These are phyloP conservation scores for Collybiopsis confluens DNA, from an alignment of 768 basidiomycete species.

Conservation along the genomic window DNA sequence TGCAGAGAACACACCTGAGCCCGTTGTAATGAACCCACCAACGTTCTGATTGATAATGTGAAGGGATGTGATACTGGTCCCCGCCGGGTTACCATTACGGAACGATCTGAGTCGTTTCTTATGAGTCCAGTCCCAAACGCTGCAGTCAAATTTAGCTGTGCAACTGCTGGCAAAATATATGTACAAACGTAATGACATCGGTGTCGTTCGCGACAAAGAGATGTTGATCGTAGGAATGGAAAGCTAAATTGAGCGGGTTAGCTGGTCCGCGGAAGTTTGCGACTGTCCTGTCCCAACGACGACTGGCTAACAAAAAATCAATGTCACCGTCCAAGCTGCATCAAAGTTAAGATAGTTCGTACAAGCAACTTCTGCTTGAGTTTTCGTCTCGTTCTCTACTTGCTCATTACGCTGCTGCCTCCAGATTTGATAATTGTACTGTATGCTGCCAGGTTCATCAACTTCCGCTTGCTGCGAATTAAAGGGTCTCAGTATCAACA, in stretches of 20 bases:
- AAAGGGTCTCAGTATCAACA: constrained; percentile 11
- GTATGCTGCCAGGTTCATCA: constrained; percentile 91
- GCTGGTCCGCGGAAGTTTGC: constrained; percentile 56
- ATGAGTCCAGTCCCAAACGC: constrained; percentile 93
- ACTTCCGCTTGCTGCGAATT: constrained; percentile 79
- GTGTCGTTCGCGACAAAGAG: constrained; percentile 80
- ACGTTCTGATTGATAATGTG: constrained; percentile 96
- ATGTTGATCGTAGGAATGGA: constrained; percentile 92
- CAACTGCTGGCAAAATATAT: not conserved
- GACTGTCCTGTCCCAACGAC: constrained; percentile 72
- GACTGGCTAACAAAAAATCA: constrained; percentile 56
- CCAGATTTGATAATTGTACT: constrained; percentile 96
- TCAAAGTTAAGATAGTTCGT: constrained; percentile 22
- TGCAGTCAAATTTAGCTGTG: constrained; percentile 24
- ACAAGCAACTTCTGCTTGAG: constrained; percentile 76
- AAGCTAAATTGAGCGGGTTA: constrained; percentile 71
- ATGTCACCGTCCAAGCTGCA: no score
- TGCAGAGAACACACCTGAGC: constrained; percentile 55
- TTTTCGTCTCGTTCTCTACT: constrained; percentile 62
- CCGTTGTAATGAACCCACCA: constrained; percentile 83
- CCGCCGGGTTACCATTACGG: constrained; percentile 81
- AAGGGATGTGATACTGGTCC: constrained; percentile 81
- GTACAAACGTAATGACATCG: constrained; percentile 75
- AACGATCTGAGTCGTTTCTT: constrained; percentile 77
- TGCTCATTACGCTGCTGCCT: constrained; percentile 86